Conservation (phyloP, 768 basidiomycete genomes). For the Artomyces pyxidatus region DNA sequence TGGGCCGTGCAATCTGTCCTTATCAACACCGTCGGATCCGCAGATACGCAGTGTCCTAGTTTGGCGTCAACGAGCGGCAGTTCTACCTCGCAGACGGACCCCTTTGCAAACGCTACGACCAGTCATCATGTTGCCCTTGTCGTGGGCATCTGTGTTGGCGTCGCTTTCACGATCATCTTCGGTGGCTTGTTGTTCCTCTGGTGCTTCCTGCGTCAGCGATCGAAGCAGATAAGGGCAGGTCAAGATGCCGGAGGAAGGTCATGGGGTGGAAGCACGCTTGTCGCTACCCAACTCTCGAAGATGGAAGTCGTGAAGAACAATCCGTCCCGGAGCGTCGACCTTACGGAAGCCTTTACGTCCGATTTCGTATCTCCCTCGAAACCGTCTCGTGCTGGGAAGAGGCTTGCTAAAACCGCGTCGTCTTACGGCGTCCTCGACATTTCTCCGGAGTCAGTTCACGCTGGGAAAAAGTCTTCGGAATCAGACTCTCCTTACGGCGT, state of each 20-base stretch:
- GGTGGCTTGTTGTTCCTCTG: slow-evolving; percentile 11
- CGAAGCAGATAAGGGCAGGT: slow-evolving; percentile 7
- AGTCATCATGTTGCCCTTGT: slow-evolving; percentile 20
- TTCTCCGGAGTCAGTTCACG: neutral
- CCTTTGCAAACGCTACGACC: slow-evolving; percentile 19
- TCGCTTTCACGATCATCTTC: slow-evolving; percentile 23
- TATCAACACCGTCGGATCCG: slow-evolving; percentile 10
- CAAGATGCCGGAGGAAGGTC: slow-evolving; percentile 11
- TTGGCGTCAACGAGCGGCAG: neutral
- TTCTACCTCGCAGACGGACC: neutral
- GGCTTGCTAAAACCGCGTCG: neutral
- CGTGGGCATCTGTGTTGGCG: slow-evolving; percentile 25
- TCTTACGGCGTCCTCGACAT: neutral
- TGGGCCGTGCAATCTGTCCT: slow-evolving; percentile 22
- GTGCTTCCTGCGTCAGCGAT: slow-evolving; percentile 18
- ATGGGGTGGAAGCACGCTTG: slow-evolving; percentile 1
- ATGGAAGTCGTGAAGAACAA: neutral
- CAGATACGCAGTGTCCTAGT: neutral
- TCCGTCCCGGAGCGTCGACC: neutral
- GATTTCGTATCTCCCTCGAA: neutral
- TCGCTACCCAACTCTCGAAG: neutral
- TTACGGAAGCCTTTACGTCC: neutral
- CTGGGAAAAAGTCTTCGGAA: neutral
- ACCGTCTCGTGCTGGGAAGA: too few species aligned
- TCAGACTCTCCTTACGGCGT: neutral